A percentile compares a stretch with the other conserved stretches of the same genome.
phyloP scores from a whole-genome alignment of 2,329 filamentous ascomycete genomes.

The Davidsoniella virescens region DNA sequence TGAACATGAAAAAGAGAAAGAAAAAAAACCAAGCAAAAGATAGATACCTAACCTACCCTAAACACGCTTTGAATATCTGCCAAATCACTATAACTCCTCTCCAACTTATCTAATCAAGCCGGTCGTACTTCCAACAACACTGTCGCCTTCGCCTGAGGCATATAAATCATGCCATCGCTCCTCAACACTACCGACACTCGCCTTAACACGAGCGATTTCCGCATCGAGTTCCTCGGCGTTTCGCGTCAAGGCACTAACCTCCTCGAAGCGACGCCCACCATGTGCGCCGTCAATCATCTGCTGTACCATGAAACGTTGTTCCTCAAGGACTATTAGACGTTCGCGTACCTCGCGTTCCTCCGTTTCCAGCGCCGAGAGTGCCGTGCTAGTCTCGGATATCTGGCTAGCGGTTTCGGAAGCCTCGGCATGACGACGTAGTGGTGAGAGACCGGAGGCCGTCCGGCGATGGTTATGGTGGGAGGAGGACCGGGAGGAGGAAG shows the following conservation, averaged over 20 bases:
- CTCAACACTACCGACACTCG: conserved; percentile 52
- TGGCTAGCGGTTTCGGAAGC: conserved; percentile 33
- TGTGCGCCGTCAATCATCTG: conserved; percentile 70
- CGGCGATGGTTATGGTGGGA: conserved; percentile 8
- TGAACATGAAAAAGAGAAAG: conserved; percentile 1
- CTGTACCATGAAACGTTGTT: conserved; percentile 78
- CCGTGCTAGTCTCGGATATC: conserved; percentile 34
- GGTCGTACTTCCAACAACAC: no score
- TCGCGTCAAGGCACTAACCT: conserved; percentile 60
- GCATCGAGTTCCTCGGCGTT: conserved; percentile 69
- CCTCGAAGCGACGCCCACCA: conserved; percentile 65
- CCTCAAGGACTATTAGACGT: conserved; percentile 67
- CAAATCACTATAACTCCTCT: not conserved
- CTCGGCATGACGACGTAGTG: conserved; percentile 29
- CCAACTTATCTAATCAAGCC: not conserved
- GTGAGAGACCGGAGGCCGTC: conserved; percentile 18
- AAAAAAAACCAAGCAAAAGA: not conserved
- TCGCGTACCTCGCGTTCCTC: conserved; percentile 76
- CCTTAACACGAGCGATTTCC: conserved; percentile 55
- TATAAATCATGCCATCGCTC: conserved; percentile 18
- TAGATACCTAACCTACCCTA: not conserved
- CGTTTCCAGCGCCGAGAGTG: conserved; percentile 40
- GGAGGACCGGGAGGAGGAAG: not conserved
- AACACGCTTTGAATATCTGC: not conserved
- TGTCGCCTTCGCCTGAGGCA: conserved; percentile 1